These are phyloP conservation scores for Lactarius hengduanensis DNA, from an alignment of 768 basidiomycete genomes.

Conservation along the genomic window DNA sequence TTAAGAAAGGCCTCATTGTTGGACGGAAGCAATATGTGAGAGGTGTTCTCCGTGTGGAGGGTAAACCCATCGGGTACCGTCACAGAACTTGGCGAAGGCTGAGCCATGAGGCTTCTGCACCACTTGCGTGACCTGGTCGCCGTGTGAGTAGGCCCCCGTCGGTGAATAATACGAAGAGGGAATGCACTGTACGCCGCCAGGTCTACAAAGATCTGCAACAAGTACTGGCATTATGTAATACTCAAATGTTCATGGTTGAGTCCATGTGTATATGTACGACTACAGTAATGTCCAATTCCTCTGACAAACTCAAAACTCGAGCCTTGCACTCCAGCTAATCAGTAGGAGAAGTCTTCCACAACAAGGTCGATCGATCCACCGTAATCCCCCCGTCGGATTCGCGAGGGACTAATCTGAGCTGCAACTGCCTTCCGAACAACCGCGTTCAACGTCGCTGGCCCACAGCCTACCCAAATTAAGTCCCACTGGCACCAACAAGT, in stretches of 20 bases:
- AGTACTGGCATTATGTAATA: neutral
- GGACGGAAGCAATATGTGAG: constrained; percentile 73
- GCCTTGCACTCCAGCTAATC: constrained; percentile 26
- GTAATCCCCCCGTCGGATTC: constrained; percentile 54
- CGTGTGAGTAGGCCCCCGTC: neutral
- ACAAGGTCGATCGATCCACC: constrained; percentile 59
- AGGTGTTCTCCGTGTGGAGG: constrained; percentile 78
- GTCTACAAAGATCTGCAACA: neutral
- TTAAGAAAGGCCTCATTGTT: constrained; percentile 90
- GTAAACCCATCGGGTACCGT: constrained; percentile 70
- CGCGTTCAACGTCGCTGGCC: constrained; percentile 66
- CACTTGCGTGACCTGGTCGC: neutral
- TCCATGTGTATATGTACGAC: neutral
- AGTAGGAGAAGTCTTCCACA: constrained; percentile 69
- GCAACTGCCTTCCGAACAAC: constrained; percentile 66
- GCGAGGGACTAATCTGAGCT: constrained; percentile 54
- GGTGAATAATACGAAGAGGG: neutral
- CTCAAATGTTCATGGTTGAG: neutral
- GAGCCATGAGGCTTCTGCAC: constrained; percentile 10
- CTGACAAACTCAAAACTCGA: neutral
- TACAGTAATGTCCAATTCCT: neutral
- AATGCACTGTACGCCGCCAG: constrained; percentile 10
- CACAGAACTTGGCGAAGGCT: constrained; percentile 2
- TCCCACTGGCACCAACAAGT: neutral
- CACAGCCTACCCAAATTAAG: constrained; percentile 53